Evolutionary conservation across 768 basidiomycete species (phyloP), one percentile per base, ranked within the genome.

Genomic region (Leucosporidium scottii): DNA sequence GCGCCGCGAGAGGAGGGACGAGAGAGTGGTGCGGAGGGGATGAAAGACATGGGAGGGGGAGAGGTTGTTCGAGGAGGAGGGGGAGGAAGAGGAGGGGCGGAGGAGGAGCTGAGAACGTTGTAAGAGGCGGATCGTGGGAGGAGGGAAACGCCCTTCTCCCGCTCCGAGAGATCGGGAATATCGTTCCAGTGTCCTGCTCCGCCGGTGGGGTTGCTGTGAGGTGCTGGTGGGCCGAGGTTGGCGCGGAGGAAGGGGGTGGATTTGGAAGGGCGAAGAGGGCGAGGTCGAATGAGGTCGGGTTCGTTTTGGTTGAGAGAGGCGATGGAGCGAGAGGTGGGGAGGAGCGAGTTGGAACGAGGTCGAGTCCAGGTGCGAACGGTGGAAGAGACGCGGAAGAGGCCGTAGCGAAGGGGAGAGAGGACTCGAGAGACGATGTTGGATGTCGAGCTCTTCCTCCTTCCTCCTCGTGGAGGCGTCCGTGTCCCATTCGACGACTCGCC

Each of bases 231-330:
- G 59, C 21, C 25, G 2, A 39, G 18, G 50, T 56, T 54, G 28
- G 39, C 49, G 12, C 70, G 67, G 23, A 72, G 62, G 61, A 72
- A 72, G 3, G 70, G 70, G 0, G 64, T 68, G 7, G 67, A 72
- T 27, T 68, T 68, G 57, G 54, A 49, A 12, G 57, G 57, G 7
- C 67, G 61, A 7, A 72, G 30, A 0, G 70, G 49, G 12, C 67
- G 67, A 10, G 70, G 70, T 1, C 67, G 66, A 54, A 61, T 58
- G 15, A 60, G 61, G 8, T 61, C 67, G 17, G 48, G 25, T 1
- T 55, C 64, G n/a, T 60, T 56, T 17, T 63, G 30, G 18, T 61
- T 39, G 64, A 5, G 53, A 28, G 53, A 68, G 64, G 48, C 64
- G 70, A 10, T 47, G 59, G 50, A 71, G 57, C 17, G 51, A 49